Percentiles rank a stretch among this genome's conserved stretches.
Evolutionary conservation across 2,329 filamentous ascomycete genomes (phyloP).

Genomic region (Alternaria metachromatica): DNA sequence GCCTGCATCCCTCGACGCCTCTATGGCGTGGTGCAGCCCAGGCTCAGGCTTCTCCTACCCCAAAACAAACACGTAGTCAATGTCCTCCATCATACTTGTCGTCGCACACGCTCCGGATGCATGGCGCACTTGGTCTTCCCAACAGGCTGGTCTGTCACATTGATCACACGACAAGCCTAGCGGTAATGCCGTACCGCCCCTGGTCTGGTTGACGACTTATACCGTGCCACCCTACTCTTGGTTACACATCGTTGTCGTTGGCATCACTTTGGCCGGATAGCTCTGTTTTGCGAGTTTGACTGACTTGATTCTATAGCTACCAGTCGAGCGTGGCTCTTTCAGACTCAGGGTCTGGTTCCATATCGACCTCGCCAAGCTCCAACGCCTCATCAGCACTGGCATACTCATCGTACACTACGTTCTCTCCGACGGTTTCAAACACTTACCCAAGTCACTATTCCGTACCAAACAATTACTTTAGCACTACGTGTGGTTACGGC

Average conservation of each 20-base stretch:
- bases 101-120: constrained; percentile 49
- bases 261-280: constrained; percentile 38
- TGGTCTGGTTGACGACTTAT: constrained; percentile 47
- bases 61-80: constrained; percentile 52
- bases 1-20: constrained; percentile 45
- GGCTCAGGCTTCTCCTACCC: constrained; percentile 45
- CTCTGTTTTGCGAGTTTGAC: constrained; percentile 40
- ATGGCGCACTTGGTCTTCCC: constrained; percentile 48
- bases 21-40: constrained; percentile 46
- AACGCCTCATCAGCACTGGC: constrained; percentile 56
- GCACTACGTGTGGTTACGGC: constrained; percentile 46
- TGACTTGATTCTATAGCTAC: constrained; percentile 56
- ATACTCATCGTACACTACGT: constrained; percentile 53
- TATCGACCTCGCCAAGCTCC: constrained; percentile 60
- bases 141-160: constrained; percentile 50
- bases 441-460: constrained; percentile 45
- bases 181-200: constrained; percentile 46
- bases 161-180: constrained; percentile 55
- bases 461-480: constrained; percentile 47
- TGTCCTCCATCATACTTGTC: constrained; percentile 40
- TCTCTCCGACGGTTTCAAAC: constrained; percentile 36
- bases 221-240: constrained; percentile 47
- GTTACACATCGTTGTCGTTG: constrained; percentile 50
- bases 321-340: constrained; percentile 58
- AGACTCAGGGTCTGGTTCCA: constrained; percentile 63